Evolutionary conservation across 2,329 filamentous ascomycete species (phyloP).

Genomic region (Ophiostoma pallidulum): DNA sequence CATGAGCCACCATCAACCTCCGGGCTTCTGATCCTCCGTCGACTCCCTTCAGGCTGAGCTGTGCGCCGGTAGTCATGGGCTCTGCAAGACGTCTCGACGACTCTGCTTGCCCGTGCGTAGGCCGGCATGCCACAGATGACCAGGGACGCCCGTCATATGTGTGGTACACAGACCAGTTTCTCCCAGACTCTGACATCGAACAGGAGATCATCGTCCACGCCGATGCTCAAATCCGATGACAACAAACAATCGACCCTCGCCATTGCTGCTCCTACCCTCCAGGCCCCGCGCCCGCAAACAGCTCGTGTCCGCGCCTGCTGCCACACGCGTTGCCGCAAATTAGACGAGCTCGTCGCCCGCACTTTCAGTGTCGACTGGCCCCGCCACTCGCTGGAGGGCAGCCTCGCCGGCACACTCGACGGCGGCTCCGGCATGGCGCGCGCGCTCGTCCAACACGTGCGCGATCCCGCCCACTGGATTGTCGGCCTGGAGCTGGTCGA

Average conservation of each 20-base stretch:
- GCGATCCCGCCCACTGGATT: conserved; percentile 9
- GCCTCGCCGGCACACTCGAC: conserved; percentile 5
- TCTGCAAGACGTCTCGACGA: too few species aligned
- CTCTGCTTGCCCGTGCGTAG: too few species aligned
- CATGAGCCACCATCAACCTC: neutral
- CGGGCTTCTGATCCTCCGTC: neutral
- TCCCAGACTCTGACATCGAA: too few species aligned
- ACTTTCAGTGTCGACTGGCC: conserved; percentile 12
- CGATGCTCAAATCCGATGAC: too few species aligned
- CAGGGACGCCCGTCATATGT: too few species aligned
- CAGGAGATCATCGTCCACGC: too few species aligned
- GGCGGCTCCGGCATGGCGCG: conserved; percentile 4
- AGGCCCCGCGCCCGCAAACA: conserved; percentile 10
- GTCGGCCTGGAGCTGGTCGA: conserved; percentile 12
- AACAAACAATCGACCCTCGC: too few species aligned
- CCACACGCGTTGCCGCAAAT: conserved; percentile 4
- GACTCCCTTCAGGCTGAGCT: neutral
- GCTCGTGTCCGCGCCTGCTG: conserved; percentile 6
- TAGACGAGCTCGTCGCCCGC: neutral
- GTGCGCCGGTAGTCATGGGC: too few species aligned
- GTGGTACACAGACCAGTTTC: too few species aligned
- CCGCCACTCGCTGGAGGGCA: neutral
- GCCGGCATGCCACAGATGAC: too few species aligned
- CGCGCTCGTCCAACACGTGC: conserved; percentile 11
- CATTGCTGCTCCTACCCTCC: too few species aligned